Evolutionary conservation across 1,284 basidiomycete genomes (phyloP), one percentile per base, ranked within the genome.

Genomic region (Tylopilus orsonianus): DNA sequence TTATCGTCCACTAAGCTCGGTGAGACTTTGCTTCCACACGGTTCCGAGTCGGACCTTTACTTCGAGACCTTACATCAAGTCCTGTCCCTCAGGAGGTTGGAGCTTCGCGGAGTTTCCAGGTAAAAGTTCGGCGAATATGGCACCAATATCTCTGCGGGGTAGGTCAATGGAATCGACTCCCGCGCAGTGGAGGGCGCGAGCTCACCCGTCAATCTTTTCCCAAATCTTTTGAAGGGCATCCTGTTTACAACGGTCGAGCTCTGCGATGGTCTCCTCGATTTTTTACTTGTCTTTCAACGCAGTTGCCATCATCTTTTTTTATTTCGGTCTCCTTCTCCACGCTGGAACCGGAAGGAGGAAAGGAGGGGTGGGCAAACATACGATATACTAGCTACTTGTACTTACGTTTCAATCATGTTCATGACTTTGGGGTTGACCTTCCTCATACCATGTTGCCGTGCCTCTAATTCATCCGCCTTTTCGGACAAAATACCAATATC

Each of bases 21-120:
- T 99, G 62, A 99, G 75, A 63, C 89, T 93, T 60, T 94, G 90
- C 69, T 99, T 99, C 97, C 97, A 99, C 0, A 99, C 93, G 19
- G 77, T 82, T 3, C 97, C 97, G 1, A 99, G 80, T 51, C 84
- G 85, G 24, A 99, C 97, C 65, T 98, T 98, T 69, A 99, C 95
- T 67, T 99, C 97, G 7, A 99, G 79, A 14, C 97, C 97, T 55
- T 96, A 81, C 62, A 93, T 96, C 50, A 99, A 74, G 60, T 97
- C 95, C 67, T 91, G 86, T 0, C 89, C 90, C 50, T 99, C 95
- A 4, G 94, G 93, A 8, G 95, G 92, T 62, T 94, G 90, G 23
- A 99, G 75, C 67, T 94, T 97, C 8, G 93, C 93, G 65, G 95
- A 97, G 69, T 99, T 99, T 24, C 95, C 95, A 0, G 97, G 97